A percentile compares a stretch with the other conserved stretches of the same genome.
Conservation (phyloP, 805 yeast species). For the Wickerhamiella alocasiicola region DNA sequence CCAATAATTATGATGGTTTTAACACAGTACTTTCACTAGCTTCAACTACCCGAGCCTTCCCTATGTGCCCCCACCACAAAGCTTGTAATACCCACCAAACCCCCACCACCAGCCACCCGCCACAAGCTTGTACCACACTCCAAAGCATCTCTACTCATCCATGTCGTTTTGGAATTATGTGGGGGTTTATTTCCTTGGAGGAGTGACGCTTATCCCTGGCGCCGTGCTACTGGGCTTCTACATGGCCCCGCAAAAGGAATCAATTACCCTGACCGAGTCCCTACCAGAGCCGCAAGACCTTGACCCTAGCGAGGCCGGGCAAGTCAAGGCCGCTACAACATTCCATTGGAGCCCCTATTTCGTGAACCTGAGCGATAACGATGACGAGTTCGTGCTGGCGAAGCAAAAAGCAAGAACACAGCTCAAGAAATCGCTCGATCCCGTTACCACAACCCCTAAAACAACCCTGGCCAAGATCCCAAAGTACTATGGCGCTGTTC, state of each 20-base stretch:
- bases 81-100: too few species aligned
- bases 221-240: conserved; percentile 32
- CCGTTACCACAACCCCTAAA: conserved; percentile 10
- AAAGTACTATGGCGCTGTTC: conserved; percentile 36
- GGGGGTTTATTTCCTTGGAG: conserved; percentile 56
- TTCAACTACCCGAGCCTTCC: too few species aligned
- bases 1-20: too few species aligned
- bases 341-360: conserved; percentile 15
- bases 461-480: conserved; percentile 17
- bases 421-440: conserved; percentile 17
- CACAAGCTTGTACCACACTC: neutral
- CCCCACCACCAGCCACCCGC: neutral
- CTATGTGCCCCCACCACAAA: too few species aligned
- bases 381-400: conserved; percentile 38
- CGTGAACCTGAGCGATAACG: conserved; percentile 37
- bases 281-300: conserved; percentile 5
- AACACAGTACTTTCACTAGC: too few species aligned
- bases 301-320: conserved; percentile 14
- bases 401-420: conserved; percentile 28
- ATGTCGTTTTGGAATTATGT: conserved; percentile 23
- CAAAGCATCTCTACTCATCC: neutral
- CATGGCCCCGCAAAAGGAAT: conserved; percentile 29
- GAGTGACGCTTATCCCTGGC: conserved; percentile 65
- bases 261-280: conserved; percentile 19
- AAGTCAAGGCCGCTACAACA: conserved; percentile 15